Conservation (phyloP, 176 grass and related monocot genomes). For the Oryza punctata region DNA sequence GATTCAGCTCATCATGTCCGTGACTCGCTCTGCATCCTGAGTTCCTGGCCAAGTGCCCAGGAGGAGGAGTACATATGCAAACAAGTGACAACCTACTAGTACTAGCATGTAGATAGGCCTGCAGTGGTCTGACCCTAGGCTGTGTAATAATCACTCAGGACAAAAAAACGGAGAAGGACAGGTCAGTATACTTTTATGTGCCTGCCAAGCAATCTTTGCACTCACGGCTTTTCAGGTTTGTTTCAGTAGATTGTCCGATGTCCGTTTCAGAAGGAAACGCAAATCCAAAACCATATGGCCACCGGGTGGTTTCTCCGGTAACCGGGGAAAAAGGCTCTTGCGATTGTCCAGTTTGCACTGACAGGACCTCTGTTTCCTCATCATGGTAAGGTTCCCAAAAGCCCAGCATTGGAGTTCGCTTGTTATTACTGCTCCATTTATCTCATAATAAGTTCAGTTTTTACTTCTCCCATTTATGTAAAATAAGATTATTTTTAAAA, state of each 20-base stretch:
- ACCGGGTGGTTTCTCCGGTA: neutral
- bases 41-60: neutral
- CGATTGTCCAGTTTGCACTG: neutral
- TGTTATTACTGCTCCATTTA: no score
- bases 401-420: neutral
- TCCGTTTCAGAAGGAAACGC: neutral
- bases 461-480: no score
- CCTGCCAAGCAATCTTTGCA: neutral
- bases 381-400: neutral
- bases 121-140: neutral
- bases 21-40: neutral
- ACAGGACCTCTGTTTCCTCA: neutral
- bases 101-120: neutral
- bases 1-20: neutral
- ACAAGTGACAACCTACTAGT: no score
- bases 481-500: no score
- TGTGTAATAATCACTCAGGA: neutral
- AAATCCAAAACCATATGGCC: neutral
- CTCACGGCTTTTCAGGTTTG: slow-evolving; percentile 29
- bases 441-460: no score
- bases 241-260: neutral
- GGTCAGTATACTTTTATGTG: slow-evolving; percentile 1
- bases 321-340: neutral
- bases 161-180: neutral
- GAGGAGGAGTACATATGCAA: neutral